Evolutionary conservation across 208 protist genomes (phyloP).

Genomic region (Sergeia podlipaevii): DNA sequence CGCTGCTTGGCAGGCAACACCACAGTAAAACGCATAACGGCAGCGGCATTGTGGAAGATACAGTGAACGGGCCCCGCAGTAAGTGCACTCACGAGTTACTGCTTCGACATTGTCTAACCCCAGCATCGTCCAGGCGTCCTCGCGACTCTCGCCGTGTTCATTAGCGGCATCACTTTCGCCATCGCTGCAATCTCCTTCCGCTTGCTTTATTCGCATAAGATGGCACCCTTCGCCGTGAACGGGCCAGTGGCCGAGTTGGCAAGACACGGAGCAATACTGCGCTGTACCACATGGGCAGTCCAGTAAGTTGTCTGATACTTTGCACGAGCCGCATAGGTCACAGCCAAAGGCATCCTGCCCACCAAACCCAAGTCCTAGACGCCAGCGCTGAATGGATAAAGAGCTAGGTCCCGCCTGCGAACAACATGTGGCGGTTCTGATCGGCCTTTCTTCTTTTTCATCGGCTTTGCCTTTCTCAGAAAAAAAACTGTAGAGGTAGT

Average conservation of each 20-base stretch:
- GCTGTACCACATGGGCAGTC: slow-evolving; percentile 31
- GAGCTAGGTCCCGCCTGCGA: no score
- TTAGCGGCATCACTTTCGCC: no score
- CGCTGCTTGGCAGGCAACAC: slow-evolving; percentile 8
- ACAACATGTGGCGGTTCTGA: no score
- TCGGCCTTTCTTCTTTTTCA: no score
- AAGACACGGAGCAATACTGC: slow-evolving; percentile 30
- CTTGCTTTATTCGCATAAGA: not conserved
- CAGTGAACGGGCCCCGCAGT: slow-evolving; percentile 6
- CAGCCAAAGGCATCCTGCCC: no score
- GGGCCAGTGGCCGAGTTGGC: slow-evolving; percentile 44
- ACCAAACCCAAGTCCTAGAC: no score
- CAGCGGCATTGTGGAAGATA: slow-evolving; percentile 18
- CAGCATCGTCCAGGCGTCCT: slow-evolving; percentile 1
- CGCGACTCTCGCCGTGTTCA: not conserved
- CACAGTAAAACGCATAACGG: slow-evolving; percentile 20
- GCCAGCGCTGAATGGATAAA: no score
- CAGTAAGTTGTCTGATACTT: slow-evolving; percentile 5
- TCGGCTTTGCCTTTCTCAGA: no score
- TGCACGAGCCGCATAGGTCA: not conserved
- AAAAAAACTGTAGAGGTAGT: no score
- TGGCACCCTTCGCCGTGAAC: slow-evolving; percentile 12
- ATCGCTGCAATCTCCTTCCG: no score
- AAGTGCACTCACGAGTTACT: slow-evolving; percentile 2
- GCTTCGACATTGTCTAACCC: no score